Evolutionary conservation across 129 eudicot species (phyloP).

Genomic region (Solidago caesia): DNA sequence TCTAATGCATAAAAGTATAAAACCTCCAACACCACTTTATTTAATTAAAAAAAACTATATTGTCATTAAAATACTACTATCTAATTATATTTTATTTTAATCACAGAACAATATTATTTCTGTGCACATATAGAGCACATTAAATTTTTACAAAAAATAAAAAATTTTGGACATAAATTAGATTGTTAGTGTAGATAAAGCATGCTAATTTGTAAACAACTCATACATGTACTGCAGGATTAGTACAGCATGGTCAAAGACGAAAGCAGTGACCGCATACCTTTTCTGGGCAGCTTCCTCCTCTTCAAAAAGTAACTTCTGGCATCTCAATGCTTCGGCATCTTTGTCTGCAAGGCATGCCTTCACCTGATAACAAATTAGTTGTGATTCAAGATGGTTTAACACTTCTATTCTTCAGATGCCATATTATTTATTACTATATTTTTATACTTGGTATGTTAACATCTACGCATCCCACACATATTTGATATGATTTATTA

Average conservation of each 20-base stretch:
- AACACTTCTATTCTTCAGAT: neutral
- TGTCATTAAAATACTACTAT: no score
- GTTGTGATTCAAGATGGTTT: neutral
- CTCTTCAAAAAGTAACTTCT: conserved; percentile 82
- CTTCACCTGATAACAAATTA: conserved; percentile 44
- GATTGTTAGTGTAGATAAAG: neutral
- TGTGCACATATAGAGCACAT: no score
- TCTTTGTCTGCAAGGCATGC: conserved; percentile 91
- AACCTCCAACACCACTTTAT: no score
- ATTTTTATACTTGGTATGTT: neutral
- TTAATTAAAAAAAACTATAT: no score
- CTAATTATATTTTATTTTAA: no score
- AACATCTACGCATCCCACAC: neutral
- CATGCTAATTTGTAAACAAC: neutral
- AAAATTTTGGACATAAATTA: neutral
- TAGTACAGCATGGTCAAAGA: neutral
- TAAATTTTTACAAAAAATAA: neutral
- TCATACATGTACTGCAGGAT: neutral
- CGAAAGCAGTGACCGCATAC: conserved; percentile 27
- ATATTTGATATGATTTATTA: neutral
- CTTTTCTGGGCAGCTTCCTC: conserved; percentile 88
- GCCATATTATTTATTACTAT: neutral
- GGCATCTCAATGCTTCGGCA: conserved; percentile 84
- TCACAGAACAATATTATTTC: no score
- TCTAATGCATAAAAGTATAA: neutral